Percentiles rank a stretch among this genome's conserved stretches.
phyloP scores from a whole-genome alignment of 306 rosid species.

The Cucumis melo region DNA sequence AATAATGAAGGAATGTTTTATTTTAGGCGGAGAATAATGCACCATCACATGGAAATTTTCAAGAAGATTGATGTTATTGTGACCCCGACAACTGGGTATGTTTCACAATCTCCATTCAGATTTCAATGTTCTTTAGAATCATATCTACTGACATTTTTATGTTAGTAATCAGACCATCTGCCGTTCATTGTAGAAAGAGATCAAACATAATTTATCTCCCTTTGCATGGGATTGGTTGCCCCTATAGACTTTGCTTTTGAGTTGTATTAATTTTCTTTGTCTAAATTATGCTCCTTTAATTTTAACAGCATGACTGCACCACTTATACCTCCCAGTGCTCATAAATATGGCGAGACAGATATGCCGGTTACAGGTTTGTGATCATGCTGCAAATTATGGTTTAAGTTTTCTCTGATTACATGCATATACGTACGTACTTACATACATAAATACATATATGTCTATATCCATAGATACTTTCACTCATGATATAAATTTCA shows the following conservation, averaged over 20 bases:
- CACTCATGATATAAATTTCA: not conserved
- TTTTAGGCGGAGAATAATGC: conserved; percentile 83
- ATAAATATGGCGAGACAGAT: conserved; percentile 68
- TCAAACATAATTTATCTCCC: not conserved
- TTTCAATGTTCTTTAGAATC: not conserved
- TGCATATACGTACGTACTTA: too few species aligned
- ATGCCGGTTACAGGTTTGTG: conserved; percentile 59
- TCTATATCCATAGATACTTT: not conserved
- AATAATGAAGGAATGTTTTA: conserved; percentile 3
- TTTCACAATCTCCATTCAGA: not conserved
- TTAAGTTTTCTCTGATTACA: not conserved
- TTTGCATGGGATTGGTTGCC: not conserved
- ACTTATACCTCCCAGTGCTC: conserved; percentile 63
- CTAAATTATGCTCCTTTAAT: conserved; percentile 1
- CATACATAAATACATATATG: not conserved
- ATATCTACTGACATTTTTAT: not conserved
- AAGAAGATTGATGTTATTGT: conserved; percentile 82
- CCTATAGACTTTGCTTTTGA: not conserved
- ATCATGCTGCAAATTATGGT: not conserved
- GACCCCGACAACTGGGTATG: conserved; percentile 98
- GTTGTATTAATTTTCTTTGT: not conserved
- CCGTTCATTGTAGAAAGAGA: not conserved
- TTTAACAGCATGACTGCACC: conserved; percentile 87
- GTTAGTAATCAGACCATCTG: not conserved
- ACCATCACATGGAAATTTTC: conserved; percentile 82